Conservation (phyloP, 1,139 yeast species). For the Spathaspora sp. region DNA sequence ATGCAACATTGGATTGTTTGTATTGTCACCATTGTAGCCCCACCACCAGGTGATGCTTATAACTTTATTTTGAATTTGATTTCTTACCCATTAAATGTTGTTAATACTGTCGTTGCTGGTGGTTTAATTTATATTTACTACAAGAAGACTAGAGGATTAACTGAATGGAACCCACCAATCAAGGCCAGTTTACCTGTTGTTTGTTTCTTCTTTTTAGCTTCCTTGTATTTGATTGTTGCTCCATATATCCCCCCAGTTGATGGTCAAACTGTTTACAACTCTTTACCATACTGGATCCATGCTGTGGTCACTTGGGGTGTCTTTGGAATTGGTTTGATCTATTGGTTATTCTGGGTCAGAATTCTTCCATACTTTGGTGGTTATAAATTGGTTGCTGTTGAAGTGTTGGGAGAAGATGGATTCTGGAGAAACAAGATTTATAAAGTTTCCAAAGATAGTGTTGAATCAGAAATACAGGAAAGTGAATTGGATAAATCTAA, state of each 20-base stretch:
- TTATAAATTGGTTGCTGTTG: slow-evolving; percentile 57
- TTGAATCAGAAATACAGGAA: slow-evolving; percentile 16
- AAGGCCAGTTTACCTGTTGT: slow-evolving; percentile 65
- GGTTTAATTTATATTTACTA: slow-evolving; percentile 45
- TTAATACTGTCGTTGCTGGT: slow-evolving; percentile 45
- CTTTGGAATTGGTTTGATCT: slow-evolving; percentile 66
- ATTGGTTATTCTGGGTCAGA: slow-evolving; percentile 70
- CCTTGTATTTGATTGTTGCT: slow-evolving; percentile 70
- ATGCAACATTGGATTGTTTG: slow-evolving; percentile 58
- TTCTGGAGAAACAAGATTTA: slow-evolving; percentile 70
- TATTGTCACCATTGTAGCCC: slow-evolving; percentile 47
- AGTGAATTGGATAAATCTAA: slow-evolving; percentile 8
- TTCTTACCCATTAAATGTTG: slow-evolving; percentile 51
- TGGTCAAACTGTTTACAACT: slow-evolving; percentile 65
- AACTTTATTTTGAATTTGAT: slow-evolving; percentile 49
- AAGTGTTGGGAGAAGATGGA: slow-evolving; percentile 67
- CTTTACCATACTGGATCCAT: slow-evolving; percentile 76
- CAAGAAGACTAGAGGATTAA: slow-evolving; percentile 49
- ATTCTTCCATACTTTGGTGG: slow-evolving; percentile 59
- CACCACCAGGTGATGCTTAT: slow-evolving; percentile 53
- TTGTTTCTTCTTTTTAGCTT: slow-evolving; percentile 63
- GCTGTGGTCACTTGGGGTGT: slow-evolving; percentile 83
- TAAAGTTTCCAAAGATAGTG: slow-evolving; percentile 32
- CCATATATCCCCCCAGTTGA: slow-evolving; percentile 77
- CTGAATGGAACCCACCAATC: slow-evolving; percentile 75